These are phyloP conservation scores for Bruguiera hainesii DNA, from an alignment of 441 rosid genomes.

Conservation along the genomic window DNA sequence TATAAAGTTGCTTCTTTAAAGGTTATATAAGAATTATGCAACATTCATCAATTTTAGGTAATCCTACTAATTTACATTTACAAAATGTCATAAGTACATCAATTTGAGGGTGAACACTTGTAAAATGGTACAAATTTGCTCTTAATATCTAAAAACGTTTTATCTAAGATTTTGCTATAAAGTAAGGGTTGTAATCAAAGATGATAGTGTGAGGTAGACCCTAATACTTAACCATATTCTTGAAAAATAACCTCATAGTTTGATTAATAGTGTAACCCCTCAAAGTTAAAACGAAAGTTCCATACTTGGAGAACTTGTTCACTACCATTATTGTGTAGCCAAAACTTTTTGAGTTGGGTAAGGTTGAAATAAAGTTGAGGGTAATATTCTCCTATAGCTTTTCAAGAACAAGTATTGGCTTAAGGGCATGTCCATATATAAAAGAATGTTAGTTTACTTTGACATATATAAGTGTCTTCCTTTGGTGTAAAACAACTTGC, in stretches of 20 bases:
- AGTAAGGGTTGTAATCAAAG: neutral
- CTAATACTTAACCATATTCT: neutral
- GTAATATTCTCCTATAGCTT: neutral
- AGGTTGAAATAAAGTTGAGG: conserved; percentile 20
- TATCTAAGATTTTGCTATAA: neutral
- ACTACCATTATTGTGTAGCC: neutral
- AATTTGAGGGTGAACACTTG: neutral
- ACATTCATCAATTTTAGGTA: neutral
- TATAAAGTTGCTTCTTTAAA: neutral
- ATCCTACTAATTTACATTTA: neutral
- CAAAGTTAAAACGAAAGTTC: no score
- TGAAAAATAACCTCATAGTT: neutral
- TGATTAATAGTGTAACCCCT: neutral
- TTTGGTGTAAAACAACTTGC: neutral
- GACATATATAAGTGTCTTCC: neutral
- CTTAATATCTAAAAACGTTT: neutral
- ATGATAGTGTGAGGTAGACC: neutral
- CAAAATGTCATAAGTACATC: neutral
- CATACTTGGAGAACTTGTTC: neutral
- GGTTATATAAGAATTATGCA: neutral
- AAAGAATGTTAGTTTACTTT: neutral
- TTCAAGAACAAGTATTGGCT: neutral
- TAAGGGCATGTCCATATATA: neutral
- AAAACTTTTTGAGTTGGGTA: no score
- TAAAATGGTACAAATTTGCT: neutral